Base-by-base conservation (phyloP, 768 basidiomycete species). In the Guyanaporus albipodus region DNA sequence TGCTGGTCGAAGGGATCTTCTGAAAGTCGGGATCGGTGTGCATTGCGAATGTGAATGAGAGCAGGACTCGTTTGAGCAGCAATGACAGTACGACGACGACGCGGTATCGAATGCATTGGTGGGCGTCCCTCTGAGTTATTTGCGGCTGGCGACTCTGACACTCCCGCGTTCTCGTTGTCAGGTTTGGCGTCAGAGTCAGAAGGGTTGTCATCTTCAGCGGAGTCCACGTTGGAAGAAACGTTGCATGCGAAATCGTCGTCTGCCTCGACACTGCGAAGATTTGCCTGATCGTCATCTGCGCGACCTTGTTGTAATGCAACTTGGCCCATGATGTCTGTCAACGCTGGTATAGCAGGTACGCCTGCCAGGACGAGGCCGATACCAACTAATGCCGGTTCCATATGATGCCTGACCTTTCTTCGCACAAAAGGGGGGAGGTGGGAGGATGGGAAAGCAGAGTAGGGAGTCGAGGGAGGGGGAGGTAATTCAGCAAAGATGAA, bases 401-500 rank as follows among this genome's bases (percentile, higher is more conserved):
- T 67, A 58, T 86, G 80, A 8, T 83, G 74, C 57, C 82, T 89
- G 17, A 97, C 76, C 67, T 84, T 85, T 62, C 73, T 76, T 29
- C 76, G 73, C 26, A 70, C 59, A 46, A 80, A 74, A 28, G 75
- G 77, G 15, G 76, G 70, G 21, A 70, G 70, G 33, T 69, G 63
- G 29, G 80, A 75, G 14, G 78, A 63, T 56, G 68, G 70, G 55
- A 86, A 64, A 8, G 76, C 73, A 12, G 79, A 71, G 62, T 94
- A 94, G 1, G 91, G 87, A 4, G 80, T 73, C 9, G 75, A 67
- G 10, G 76, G 69, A 8, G 84, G 78, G 19, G 80, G 71, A 10
- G 92, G 82, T 27, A 87, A 73, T 66, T 97, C 91, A 38, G 83
- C 83, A 63, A 96, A 99, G 59, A 99, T 95, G 66, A 98, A 93